A percentile compares a stretch with the other conserved stretches of the same genome.
phyloP scores from a whole-genome alignment of 1,139 yeast genomes.

The Saccharomyces hybrid region DNA sequence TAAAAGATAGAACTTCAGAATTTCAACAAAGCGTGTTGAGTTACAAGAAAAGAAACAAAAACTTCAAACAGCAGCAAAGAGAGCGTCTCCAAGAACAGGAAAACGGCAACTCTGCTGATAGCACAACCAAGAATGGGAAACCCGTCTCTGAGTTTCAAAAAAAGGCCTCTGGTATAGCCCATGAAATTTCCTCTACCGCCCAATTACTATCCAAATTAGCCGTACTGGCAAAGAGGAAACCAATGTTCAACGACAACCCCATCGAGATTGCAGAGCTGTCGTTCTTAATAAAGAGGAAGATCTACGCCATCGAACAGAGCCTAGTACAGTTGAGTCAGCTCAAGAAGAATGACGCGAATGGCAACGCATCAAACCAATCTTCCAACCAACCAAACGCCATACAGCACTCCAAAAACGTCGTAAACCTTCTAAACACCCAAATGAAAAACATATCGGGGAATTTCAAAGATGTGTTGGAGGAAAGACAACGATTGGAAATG shows the following conservation, averaged over 20 bases:
- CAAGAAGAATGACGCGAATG: slow-evolving; percentile 49
- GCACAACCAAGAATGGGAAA: background rate
- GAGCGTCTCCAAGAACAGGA: background rate
- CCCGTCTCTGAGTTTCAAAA: slow-evolving; percentile 54
- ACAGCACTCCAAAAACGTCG: slow-evolving; percentile 72
- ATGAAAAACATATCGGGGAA: slow-evolving; percentile 89
- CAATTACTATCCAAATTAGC: slow-evolving; percentile 77
- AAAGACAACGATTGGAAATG: slow-evolving; percentile 77
- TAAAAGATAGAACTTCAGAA: slow-evolving; percentile 31
- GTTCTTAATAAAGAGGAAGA: slow-evolving; percentile 86
- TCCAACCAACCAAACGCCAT: slow-evolving; percentile 27
- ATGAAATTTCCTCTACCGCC: slow-evolving; percentile 84
- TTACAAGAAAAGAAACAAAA: slow-evolving; percentile 22
- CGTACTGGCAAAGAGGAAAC: slow-evolving; percentile 75
- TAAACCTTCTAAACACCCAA: slow-evolving; percentile 76
- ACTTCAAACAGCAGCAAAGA: background rate
- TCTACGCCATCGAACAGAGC: slow-evolving; percentile 73
- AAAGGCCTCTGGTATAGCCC: slow-evolving; percentile 78
- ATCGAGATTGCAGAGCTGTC: slow-evolving; percentile 90
- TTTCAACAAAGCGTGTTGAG: slow-evolving; percentile 30
- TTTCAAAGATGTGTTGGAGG: slow-evolving; percentile 79
- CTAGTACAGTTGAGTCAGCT: slow-evolving; percentile 36
- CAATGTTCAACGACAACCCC: slow-evolving; percentile 92
- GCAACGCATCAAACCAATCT: slow-evolving; percentile 38
- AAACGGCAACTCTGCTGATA: background rate